Percentiles rank a stretch among this genome's conserved stretches.
Conservation (phyloP, 108 stramenopile genomes). For the Mediolabrus comicus region DNA sequence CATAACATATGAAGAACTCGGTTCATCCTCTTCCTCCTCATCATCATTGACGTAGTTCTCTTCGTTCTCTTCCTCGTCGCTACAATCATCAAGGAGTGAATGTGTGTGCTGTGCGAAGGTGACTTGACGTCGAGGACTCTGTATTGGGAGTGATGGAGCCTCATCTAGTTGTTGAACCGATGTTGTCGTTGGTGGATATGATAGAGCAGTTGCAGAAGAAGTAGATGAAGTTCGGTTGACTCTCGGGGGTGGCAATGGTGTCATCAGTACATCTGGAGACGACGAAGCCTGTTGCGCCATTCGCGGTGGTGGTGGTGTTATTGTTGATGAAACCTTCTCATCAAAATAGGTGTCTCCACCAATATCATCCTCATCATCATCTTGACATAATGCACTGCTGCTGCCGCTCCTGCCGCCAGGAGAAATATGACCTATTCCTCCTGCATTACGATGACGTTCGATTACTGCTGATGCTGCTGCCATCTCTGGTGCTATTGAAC, state of each 20-base stretch:
- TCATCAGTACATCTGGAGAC: background rate
- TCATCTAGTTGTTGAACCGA: background rate
- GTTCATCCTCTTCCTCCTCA: background rate
- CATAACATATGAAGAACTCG: conserved; percentile 15
- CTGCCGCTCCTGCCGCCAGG: background rate
- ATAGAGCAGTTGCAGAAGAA: too few relatives aligned
- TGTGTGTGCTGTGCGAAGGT: conserved; percentile 17
- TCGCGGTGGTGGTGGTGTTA: background rate
- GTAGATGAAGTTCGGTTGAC: conserved; percentile 15
- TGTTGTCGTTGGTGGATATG: background rate
- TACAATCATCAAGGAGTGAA: conserved; percentile 48
- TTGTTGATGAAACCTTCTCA: background rate
- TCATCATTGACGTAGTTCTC: too few relatives aligned
- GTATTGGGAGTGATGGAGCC: conserved; percentile 2
- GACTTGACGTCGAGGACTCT: conserved; percentile 10
- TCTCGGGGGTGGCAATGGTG: conserved; percentile 14
- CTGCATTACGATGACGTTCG: background rate
- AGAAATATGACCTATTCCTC: conserved; percentile 2
- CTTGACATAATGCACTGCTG: background rate
- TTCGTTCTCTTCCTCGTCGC: conserved; percentile 47
- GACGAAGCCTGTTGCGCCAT: too few relatives aligned
- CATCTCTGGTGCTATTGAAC: background rate
- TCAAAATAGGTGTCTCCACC: conserved; percentile 41
- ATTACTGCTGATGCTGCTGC: background rate
- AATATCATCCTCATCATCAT: conserved; percentile 18